Evolutionary conservation across 1,284 basidiomycete species (phyloP), one percentile per base, ranked within the genome.

Genomic region (Xerocomus tenax): DNA sequence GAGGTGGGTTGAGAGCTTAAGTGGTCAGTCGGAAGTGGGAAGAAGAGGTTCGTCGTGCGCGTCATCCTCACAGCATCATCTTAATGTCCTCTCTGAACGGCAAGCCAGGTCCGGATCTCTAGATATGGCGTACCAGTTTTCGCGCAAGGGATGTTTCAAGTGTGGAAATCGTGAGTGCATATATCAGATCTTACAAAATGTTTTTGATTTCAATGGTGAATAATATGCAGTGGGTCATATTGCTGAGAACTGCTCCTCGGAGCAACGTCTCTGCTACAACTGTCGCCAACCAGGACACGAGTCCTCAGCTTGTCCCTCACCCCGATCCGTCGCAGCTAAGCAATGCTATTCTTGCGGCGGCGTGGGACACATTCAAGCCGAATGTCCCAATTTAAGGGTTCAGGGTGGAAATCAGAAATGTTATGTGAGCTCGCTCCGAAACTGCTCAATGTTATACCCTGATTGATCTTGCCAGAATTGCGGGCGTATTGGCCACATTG

Each of bases 251-350:
- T 94, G 91, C 68, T 78, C 87, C 48, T 88, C 87, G 55, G 84
- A 87, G 60, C 81, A 86, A 66, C 81, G 89, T 58, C 79, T 94
- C 54, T 94, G 91, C 74, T 94, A 91, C 74, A 94, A 93, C 69
- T 94, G 91, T 69, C 81, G 85, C 59, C 84, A 88, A 68, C 87
- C 89, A 13, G 91, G 90, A 21, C 91, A 94, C 65, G 91, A 94
- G 71, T 90, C 87, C 34, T 84, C 84, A 54, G 82, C 84, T 52
- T 95, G 91, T 69, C 87, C 90, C 41, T 81, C 82, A 60, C 91
- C 90, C 45, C 80, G 89, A 57, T 85, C 82, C 19, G 76, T 77
- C 42, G 76, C 80, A 52, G 61, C 68, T 18, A 69, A 68, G 52
- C 65, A 66, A 45, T 66, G 87, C 68, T 89, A 87, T 66, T 80